Evolutionary conservation across 2,329 filamentous ascomycete species (phyloP).

Genomic region (Cytospora paraplurivora): DNA sequence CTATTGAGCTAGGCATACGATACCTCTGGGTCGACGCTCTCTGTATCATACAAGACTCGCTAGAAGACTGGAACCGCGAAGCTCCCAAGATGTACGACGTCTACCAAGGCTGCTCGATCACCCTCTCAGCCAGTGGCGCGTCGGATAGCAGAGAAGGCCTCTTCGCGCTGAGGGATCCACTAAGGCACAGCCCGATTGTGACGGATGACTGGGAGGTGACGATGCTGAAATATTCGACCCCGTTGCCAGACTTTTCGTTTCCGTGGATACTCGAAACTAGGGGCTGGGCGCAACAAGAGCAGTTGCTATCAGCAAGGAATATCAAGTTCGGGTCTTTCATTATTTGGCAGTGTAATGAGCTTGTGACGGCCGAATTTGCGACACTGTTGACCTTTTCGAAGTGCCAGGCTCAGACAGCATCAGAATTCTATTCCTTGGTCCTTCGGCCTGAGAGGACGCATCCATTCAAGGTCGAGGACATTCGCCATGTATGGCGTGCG

Average conservation of each 20-base stretch:
- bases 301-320: neutral
- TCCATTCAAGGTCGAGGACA: neutral
- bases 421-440: neutral
- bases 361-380: neutral
- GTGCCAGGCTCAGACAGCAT: too few species aligned
- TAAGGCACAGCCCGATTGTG: neutral
- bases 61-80: neutral
- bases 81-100: conserved; percentile 1
- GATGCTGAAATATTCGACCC: too few species aligned
- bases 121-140: neutral
- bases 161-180: neutral
- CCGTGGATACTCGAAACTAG: neutral
- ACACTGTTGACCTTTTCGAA: too few species aligned
- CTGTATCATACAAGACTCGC: conserved; percentile 13
- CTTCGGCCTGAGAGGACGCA: neutral
- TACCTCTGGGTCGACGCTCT: conserved; percentile 15
- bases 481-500: neutral
- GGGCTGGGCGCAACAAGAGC: conserved; percentile 3
- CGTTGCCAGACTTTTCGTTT: neutral
- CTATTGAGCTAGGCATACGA: neutral
- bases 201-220: neutral
- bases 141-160: neutral
- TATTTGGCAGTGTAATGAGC: neutral
- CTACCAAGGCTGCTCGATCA: conserved; percentile 1
- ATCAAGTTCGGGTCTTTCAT: conserved; percentile 4